These are phyloP conservation scores for Rhizopogon vinicolor DNA, from an alignment of 768 basidiomycete species.

Conservation along the genomic window DNA sequence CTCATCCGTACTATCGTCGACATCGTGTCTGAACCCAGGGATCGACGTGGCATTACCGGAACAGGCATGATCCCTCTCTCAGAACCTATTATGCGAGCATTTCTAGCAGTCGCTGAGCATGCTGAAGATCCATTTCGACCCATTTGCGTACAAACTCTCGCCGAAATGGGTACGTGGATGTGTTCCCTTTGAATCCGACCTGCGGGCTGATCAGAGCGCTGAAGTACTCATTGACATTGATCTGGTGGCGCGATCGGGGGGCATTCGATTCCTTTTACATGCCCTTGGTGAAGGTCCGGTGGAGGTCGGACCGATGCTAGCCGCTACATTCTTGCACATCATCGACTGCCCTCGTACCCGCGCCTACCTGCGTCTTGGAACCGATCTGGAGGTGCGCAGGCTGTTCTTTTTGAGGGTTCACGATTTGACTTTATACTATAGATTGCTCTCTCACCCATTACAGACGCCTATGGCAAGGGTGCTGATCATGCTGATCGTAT, in stretches of 20 bases:
- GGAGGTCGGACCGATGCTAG: conserved; percentile 75
- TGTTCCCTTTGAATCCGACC: conserved; percentile 1
- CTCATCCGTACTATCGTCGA: conserved; percentile 81
- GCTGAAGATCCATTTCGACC: conserved; percentile 84
- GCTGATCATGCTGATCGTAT: conserved; percentile 76
- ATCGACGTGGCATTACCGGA: conserved; percentile 34
- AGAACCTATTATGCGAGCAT: conserved; percentile 75
- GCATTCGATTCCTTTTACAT: conserved; percentile 81
- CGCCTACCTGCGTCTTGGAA: conserved; percentile 70
- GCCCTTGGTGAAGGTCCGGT: conserved; percentile 86
- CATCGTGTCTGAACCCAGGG: conserved; percentile 57
- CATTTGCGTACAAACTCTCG: conserved; percentile 80
- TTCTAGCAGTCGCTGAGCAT: conserved; percentile 93
- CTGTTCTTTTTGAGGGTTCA: neutral
- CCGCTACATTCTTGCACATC: conserved; percentile 76
- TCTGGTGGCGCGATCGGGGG: conserved; percentile 74
- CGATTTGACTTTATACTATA: conserved; percentile 21
- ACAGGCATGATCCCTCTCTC: conserved; percentile 56
- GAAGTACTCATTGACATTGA: conserved; percentile 87
- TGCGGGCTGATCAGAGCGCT: conserved; percentile 6
- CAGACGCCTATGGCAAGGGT: conserved; percentile 88
- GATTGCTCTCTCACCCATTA: conserved; percentile 86
- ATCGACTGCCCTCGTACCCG: conserved; percentile 84
- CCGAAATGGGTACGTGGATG: conserved; percentile 73
- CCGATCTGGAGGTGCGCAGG: conserved; percentile 77